phyloP scores from a whole-genome alignment of 768 basidiomycete genomes.

The Hebeloma cylindrosporum region DNA sequence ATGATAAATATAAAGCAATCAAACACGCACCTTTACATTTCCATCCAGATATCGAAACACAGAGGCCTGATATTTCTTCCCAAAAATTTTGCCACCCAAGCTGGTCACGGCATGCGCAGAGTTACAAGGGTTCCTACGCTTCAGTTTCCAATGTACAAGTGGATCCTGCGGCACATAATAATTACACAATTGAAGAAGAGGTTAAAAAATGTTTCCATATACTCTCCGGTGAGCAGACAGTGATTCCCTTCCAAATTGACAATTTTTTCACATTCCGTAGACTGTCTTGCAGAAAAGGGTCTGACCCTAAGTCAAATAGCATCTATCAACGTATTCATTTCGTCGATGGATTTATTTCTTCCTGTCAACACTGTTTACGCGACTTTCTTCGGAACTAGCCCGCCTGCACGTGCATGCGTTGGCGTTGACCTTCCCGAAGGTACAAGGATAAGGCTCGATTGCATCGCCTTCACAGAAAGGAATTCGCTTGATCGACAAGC shows the following conservation, averaged over 20 bases:
- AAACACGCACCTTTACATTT: constrained; percentile 16
- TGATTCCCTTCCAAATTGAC: background rate
- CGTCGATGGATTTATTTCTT: constrained; percentile 79
- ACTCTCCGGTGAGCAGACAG: constrained; percentile 52
- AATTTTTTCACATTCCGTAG: constrained; percentile 34
- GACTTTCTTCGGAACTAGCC: constrained; percentile 84
- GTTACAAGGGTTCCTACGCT: constrained; percentile 62
- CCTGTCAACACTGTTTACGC: constrained; percentile 77
- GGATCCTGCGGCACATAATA: constrained; percentile 4
- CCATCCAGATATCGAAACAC: constrained; percentile 2
- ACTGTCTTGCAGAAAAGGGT: constrained; percentile 45
- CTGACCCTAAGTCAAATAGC: constrained; percentile 57
- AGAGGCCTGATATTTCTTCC: background rate
- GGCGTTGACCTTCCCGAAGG: constrained; percentile 66
- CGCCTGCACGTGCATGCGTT: constrained; percentile 94
- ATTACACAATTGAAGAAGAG: constrained; percentile 64
- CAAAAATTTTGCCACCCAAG: constrained; percentile 6
- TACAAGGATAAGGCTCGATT: constrained; percentile 69
- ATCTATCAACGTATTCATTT: constrained; percentile 83
- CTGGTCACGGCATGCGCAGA: constrained; percentile 17
- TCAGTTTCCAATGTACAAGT: constrained; percentile 58
- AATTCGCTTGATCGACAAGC: constrained; percentile 54
- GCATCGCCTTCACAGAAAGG: constrained; percentile 63
- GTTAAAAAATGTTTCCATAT: constrained; percentile 64
- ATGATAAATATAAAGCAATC: constrained; percentile 37